A percentile compares a stretch with the other conserved stretches of the same genome.
These are phyloP conservation scores for Calonectria honghensis DNA, from an alignment of 2,329 filamentous ascomycete species.

Conservation along the genomic window DNA sequence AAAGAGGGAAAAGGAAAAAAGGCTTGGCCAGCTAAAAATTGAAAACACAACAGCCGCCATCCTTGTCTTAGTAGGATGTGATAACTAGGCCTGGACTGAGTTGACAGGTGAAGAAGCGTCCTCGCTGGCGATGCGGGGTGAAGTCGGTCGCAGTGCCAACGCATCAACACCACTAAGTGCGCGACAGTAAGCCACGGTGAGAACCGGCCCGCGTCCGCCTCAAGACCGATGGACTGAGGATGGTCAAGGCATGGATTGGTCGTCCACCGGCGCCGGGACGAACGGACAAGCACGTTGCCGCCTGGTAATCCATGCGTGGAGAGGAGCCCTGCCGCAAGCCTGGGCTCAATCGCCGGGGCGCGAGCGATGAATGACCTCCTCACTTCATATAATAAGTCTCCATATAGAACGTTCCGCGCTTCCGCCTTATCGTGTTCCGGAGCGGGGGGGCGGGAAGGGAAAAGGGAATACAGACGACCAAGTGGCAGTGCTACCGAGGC, in stretches of 20 bases:
- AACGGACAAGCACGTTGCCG: constrained; percentile 17
- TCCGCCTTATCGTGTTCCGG: not conserved
- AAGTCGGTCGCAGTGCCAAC: constrained; percentile 37
- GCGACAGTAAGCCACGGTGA: constrained; percentile 9
- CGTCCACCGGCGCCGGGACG: constrained; percentile 19
- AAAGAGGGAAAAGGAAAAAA: constrained; percentile 1
- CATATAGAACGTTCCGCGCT: not conserved
- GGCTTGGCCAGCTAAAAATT: not conserved
- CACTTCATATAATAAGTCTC: constrained; percentile 27
- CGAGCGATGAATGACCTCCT: not conserved
- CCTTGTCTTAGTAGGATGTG: constrained; percentile 37
- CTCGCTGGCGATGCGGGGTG: constrained; percentile 33
- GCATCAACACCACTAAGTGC: constrained; percentile 32
- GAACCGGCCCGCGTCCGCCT: not conserved
- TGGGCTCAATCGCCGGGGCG: constrained; percentile 32
- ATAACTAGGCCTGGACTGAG: constrained; percentile 30
- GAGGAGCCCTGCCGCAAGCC: not conserved
- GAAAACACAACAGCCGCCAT: constrained; percentile 22
- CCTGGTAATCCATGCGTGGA: constrained; percentile 10
- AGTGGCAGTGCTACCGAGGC: constrained; percentile 28
- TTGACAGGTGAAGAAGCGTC: constrained; percentile 30
- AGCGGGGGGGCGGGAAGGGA: not conserved
- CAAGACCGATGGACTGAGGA: constrained; percentile 8
- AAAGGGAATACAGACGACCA: constrained; percentile 1
- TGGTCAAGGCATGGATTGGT: not conserved